phyloP scores from a whole-genome alignment of 257 asterid species.

The Solanum medicagineum region DNA sequence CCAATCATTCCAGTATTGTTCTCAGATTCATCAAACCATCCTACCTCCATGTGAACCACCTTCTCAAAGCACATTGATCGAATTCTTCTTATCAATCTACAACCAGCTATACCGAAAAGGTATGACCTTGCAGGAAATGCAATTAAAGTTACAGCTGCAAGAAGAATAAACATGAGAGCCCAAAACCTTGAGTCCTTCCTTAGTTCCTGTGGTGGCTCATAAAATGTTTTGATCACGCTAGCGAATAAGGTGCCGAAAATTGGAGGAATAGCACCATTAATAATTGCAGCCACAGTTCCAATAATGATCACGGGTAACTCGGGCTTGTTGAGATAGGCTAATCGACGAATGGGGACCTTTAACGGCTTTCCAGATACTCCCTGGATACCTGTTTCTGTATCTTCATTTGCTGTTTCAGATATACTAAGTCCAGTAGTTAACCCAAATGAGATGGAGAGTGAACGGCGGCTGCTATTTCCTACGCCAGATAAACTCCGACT shows the following conservation, averaged over 20 bases:
- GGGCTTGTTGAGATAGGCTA: slow-evolving; percentile 64
- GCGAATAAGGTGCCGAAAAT: slow-evolving; percentile 55
- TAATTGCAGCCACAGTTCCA: slow-evolving; percentile 50
- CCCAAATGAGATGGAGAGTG: slow-evolving; percentile 40
- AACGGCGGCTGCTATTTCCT: slow-evolving; percentile 51
- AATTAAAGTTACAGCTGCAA: slow-evolving; percentile 51
- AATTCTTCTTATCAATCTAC: slow-evolving; percentile 52
- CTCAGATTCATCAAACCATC: slow-evolving; percentile 74
- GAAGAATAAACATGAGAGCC: slow-evolving; percentile 62
- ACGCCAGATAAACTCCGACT: slow-evolving; percentile 53
- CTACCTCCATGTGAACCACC: slow-evolving; percentile 73
- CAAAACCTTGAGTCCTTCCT: slow-evolving; percentile 52
- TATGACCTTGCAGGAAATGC: slow-evolving; percentile 73
- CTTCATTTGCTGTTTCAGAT: slow-evolving; percentile 24
- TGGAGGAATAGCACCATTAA: slow-evolving; percentile 70
- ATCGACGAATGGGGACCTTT: slow-evolving; percentile 38
- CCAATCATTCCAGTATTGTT: slow-evolving; percentile 81
- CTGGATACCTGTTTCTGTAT: slow-evolving; percentile 14
- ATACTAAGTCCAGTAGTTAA: slow-evolving; percentile 38
- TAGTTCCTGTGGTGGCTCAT: slow-evolving; percentile 39
- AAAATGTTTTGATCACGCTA: slow-evolving; percentile 44
- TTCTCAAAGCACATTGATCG: slow-evolving; percentile 71
- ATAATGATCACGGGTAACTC: slow-evolving; percentile 42
- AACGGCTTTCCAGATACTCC: slow-evolving; percentile 25
- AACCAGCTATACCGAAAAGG: slow-evolving; percentile 76